Base-by-base conservation (phyloP, 768 basidiomycete genomes). In the Phanerochaete carnosa region DNA sequence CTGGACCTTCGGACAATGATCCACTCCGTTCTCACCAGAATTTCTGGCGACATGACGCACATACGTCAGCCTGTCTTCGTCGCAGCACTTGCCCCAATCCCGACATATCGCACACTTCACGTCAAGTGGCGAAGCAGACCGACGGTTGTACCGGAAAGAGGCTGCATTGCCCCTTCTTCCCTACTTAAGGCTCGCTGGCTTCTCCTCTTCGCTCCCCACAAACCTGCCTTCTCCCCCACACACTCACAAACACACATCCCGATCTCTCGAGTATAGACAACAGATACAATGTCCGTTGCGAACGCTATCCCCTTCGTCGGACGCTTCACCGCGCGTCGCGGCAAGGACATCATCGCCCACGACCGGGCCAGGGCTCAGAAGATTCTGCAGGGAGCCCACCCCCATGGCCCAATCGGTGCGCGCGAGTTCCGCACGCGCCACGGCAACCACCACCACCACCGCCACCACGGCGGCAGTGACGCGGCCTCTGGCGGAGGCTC, bases 361-460 rank as follows among this genome's bases (percentile, higher is more conserved):
- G 84, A 87, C 70, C 73, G 75, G 62, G 76, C 77, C 47, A 80
- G 86, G 16, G 84, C 85, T 12, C 70, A 77, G 70, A 87, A 83
- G 75, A 64, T 87, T 64, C 66, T 84, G n/a, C 72, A 76, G 29
- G 84, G 83, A 25, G 39, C 81, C 45, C 80, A 82, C 57, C 79
- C 83, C 0, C 83, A 85, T 60, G 83, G 85, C 16, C 85, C 85
- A 13, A 56, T 57, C 13, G 73, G 75, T 5, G 72, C 74, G 62
- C 65, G 67, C 29, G 69, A 74, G 55, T 57, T 65, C 30, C 68
- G 68, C 29, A 64, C 65, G 50, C 70, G 65, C 45, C 69, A 58
- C 33, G 69, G 58, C 55, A 70, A 69, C 62, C 61, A 65, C 26
- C 68, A 69, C 51, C 68, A 68, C 39, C 66, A 62, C 51, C 65